Evolutionary conservation across 108 stramenopile species (phyloP), one percentile per base, ranked within the genome.

Genomic region (Heterococcus sp.): DNA sequence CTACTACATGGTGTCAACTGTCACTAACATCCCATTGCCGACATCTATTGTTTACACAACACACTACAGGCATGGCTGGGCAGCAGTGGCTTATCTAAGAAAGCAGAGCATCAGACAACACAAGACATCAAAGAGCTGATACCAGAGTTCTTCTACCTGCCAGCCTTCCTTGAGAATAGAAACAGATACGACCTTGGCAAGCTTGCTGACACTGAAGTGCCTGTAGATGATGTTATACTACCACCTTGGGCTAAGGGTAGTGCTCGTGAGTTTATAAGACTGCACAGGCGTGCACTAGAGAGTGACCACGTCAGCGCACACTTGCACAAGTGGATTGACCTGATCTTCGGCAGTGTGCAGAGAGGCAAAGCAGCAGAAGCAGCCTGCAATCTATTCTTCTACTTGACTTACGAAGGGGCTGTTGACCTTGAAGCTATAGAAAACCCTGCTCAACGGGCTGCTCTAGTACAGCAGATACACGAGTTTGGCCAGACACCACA

Each of bases 401-500:
- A 93, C 71, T 90, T 97, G 26, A 95, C 93, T 4, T 99, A 99
- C 79, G 96, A 97, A 88, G 96, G 95, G n/a, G 90, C 93, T 21
- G 95, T 99, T 11, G 96, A 99, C 72, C 78, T 97, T 26, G 92
- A 90, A 79, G 94, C 97, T 34, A 89, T 86, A 4, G 93, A 95
- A 78, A 91, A 92, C 2, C 38, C 91, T 35, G 88, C 91, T 66
- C 83, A 92, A 5, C 83, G 88, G 27, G 93, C 94, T 26, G 89
- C 92, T n/a, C 91, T 93, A 74, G 87, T 90, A 31, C 95, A 96
- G 65, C 96, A 97, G 63, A 96, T 97, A 63, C 89, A 91, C 66
- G 94, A 97, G 82, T 99, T 97, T 85, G 98, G 98, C 1, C 96
- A 97, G 88, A 95, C 94, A 0, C 98, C 98, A 21, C 84, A 89